Percentiles rank a stretch among this genome's conserved stretches.
phyloP scores from a whole-genome alignment of 2,329 filamentous ascomycete genomes.

The Sclerotinia minor region DNA sequence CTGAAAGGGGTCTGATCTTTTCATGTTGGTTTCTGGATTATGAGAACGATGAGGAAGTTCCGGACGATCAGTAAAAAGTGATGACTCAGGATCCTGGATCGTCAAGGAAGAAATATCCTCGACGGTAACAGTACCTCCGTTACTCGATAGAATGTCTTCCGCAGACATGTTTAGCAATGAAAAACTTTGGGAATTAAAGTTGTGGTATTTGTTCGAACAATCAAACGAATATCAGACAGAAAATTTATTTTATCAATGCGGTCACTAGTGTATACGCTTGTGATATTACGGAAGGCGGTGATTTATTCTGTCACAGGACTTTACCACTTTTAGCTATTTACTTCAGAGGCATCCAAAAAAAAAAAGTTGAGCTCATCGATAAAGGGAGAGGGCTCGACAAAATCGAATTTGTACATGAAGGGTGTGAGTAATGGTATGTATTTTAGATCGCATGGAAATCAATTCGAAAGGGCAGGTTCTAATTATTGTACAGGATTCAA shows the following conservation, averaged over 20 bases:
- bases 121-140: slow-evolving; percentile 7
- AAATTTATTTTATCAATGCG: slow-evolving; percentile 6
- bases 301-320: accelerated
- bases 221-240: background rate
- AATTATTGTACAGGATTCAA: slow-evolving; percentile 32
- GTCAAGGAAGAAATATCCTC: slow-evolving; percentile 27
- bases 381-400: slow-evolving; percentile 1
- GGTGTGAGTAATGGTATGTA: slow-evolving; percentile 11
- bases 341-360: slow-evolving; percentile 15
- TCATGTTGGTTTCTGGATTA: slow-evolving; percentile 65
- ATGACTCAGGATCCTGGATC: slow-evolving; percentile 27
- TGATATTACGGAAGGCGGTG: background rate
- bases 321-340: slow-evolving; percentile 5
- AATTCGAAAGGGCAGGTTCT: background rate
- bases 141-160: slow-evolving; percentile 10
- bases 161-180: slow-evolving; percentile 18
- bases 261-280: background rate
- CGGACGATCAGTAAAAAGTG: slow-evolving; percentile 29
- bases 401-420: slow-evolving; percentile 11
- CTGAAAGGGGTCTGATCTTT: slow-evolving; percentile 89
- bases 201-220: background rate
- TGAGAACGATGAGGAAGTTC: slow-evolving; percentile 40
- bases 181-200: slow-evolving; percentile 1
- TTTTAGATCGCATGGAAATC: background rate
- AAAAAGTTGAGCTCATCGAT: slow-evolving; percentile 16